Evolutionary conservation across 345 rosid genomes (phyloP).

Genomic region (Moricandia arvensis): DNA sequence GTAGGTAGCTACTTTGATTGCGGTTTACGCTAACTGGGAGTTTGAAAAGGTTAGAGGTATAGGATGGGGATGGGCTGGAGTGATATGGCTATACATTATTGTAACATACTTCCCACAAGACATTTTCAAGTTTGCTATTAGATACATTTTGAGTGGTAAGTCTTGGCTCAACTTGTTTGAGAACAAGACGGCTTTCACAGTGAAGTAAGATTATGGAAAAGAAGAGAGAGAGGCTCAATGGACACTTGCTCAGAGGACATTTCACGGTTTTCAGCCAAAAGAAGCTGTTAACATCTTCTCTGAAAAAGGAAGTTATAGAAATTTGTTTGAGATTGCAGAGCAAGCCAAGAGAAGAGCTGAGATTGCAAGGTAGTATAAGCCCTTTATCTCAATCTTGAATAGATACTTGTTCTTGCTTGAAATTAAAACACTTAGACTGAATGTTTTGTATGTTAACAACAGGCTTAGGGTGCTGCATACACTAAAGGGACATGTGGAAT

Average conservation of each 20-base stretch:
- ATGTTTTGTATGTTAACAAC: neutral
- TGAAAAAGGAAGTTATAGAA: slow-evolving; percentile 66
- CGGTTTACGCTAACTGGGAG: slow-evolving; percentile 82
- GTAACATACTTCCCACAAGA: slow-evolving; percentile 77
- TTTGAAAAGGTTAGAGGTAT: slow-evolving; percentile 74
- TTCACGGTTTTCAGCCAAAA: slow-evolving; percentile 80
- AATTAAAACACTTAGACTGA: neutral
- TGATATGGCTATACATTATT: slow-evolving; percentile 80
- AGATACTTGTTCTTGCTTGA: neutral
- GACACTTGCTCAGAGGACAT: slow-evolving; percentile 81
- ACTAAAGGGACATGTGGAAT: slow-evolving; percentile 82
- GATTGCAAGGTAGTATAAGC: slow-evolving; percentile 67
- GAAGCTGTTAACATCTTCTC: slow-evolving; percentile 49
- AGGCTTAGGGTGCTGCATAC: slow-evolving; percentile 85
- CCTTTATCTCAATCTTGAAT: neutral
- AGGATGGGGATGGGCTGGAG: slow-evolving; percentile 92
- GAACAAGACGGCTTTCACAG: slow-evolving; percentile 88
- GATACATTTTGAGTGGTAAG: slow-evolving; percentile 82
- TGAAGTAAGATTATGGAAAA: slow-evolving; percentile 79
- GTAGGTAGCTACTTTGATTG: slow-evolving; percentile 84
- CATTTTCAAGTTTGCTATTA: slow-evolving; percentile 67
- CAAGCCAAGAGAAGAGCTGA: slow-evolving; percentile 98
- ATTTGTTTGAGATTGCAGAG: slow-evolving; percentile 91
- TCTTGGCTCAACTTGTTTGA: slow-evolving; percentile 77
- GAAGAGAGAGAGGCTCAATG: slow-evolving; percentile 94